Evolutionary conservation across 805 yeast genomes (phyloP).

Genomic region (Nakazawaea ernobii): DNA sequence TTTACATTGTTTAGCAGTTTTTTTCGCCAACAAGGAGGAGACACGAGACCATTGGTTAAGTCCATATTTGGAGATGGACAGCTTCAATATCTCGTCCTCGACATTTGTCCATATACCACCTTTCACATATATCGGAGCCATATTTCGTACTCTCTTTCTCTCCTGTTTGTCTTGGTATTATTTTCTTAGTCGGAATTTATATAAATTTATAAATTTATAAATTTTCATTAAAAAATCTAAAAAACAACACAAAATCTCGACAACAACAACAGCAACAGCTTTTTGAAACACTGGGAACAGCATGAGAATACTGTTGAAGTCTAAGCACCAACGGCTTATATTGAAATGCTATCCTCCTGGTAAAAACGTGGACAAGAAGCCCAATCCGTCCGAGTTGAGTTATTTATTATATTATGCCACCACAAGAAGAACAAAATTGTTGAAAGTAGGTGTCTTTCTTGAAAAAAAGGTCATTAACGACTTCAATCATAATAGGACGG

Average conservation of each 20-base stretch:
- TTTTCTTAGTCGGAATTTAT: no score
- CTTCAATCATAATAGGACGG: slow-evolving; percentile 54
- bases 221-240: background rate
- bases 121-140: slow-evolving; percentile 66
- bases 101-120: slow-evolving; percentile 90
- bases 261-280: background rate
- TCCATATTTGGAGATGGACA: slow-evolving; percentile 92
- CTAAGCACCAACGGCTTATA: slow-evolving; percentile 87
- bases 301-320: slow-evolving; percentile 37
- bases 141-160: slow-evolving; percentile 16
- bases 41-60: slow-evolving; percentile 93
- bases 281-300: no score
- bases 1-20: slow-evolving; percentile 87
- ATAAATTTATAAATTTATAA: no score
- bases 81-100: slow-evolving; percentile 80
- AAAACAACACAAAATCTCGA: background rate
- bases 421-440: slow-evolving; percentile 81
- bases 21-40: slow-evolving; percentile 76
- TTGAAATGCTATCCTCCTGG: slow-evolving; percentile 94
- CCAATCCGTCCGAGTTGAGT: slow-evolving; percentile 87
- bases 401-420: slow-evolving; percentile 86
- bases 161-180: background rate
- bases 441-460: slow-evolving; percentile 73
- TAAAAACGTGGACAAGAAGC: slow-evolving; percentile 76
- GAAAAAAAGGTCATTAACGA: slow-evolving; percentile 58